Percentiles rank a stretch among this genome's conserved stretches.
Evolutionary conservation across 2,329 filamentous ascomycete species (phyloP).

Genomic region (Kalmusia sp.): DNA sequence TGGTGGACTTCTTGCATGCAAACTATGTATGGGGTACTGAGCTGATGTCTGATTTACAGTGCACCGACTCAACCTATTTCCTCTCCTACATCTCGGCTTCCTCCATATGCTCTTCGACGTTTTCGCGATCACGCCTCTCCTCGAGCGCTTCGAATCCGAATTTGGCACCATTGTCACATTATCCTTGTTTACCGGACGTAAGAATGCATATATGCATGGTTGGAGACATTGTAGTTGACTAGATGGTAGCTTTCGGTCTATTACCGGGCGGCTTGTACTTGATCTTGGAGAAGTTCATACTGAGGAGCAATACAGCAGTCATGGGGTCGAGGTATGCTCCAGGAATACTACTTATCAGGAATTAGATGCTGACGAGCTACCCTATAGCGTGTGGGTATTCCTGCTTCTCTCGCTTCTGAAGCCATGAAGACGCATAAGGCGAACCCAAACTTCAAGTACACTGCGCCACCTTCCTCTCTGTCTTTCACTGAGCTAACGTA

Average conservation of each 20-base stretch:
- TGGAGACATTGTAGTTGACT: slow-evolving; percentile 56
- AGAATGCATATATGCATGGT: slow-evolving; percentile 46
- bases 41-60: slow-evolving; percentile 60
- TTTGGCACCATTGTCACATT: slow-evolving; percentile 90
- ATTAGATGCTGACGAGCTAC: slow-evolving; percentile 4
- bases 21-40: neutral
- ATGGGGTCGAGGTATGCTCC: slow-evolving; percentile 78
- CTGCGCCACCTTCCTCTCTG: neutral
- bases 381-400: slow-evolving; percentile 87
- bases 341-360: fast-evolving
- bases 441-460: slow-evolving; percentile 76
- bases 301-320: slow-evolving; percentile 75
- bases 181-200: slow-evolving; percentile 88
- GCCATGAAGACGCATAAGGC: slow-evolving; percentile 83
- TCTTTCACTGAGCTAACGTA: slow-evolving; percentile 30
- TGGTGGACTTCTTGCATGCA: neutral
- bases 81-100: slow-evolving; percentile 81
- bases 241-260: slow-evolving; percentile 48
- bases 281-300: slow-evolving; percentile 74
- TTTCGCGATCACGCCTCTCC: slow-evolving; percentile 79
- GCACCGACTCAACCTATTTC: slow-evolving; percentile 92
- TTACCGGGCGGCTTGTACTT: slow-evolving; percentile 85
- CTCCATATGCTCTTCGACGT: slow-evolving; percentile 83
- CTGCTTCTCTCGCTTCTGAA: slow-evolving; percentile 80
- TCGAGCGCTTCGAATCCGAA: slow-evolving; percentile 93